Evolutionary conservation across 1,284 basidiomycete genomes (phyloP), one percentile per base, ranked within the genome.

Genomic region (Moesziomyces sp.): DNA sequence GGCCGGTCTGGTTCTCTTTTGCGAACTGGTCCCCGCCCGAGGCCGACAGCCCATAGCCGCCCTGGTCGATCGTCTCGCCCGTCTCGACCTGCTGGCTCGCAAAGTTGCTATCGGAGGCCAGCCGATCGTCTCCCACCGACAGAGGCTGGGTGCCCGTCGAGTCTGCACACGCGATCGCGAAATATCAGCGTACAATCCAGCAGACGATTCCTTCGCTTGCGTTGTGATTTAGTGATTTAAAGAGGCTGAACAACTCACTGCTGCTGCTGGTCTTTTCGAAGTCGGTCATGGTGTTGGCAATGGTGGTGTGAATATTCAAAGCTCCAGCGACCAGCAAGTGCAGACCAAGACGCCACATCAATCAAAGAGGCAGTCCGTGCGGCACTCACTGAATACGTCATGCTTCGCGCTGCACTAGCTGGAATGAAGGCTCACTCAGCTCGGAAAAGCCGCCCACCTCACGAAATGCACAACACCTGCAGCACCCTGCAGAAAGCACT

Each of bases 21-120:
- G 69, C 52, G 42, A 72, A 72, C 30, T 72, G 63, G 47, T 72
- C 69, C 5, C 69, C 63, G 10, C 63, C 69, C 3, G 69, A 72
- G 13, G 59, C 63, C 9, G 69, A 72, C 7, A 61, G 56, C 10
- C 69, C 69, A 46, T 72, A 72, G 26, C 63, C 69, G 2, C 69
- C 69, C 26, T 72, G 69, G 47, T 72, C 63, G 43, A 72, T 58
- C 6, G 69, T 67, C 53, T 72, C 52, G 42, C 69, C 69, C 6
- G 24, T 49, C 46, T 72, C 62, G 4, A 18, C 19, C 30, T 60
- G 52, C 54, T 48, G 33, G 56, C 58, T 58, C 43, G 63, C 55
- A 24, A 72, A 72, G 57, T 72, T 72, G 69, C 52, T 67, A 63
- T 72, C 63, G 10, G 69, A 72, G 3, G 63, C 59, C 11, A 72